Percentiles rank a stretch among this genome's conserved stretches.
Conservation (phyloP, 2,329 filamentous ascomycete genomes). For the Phyllosticta citrichinensis region DNA sequence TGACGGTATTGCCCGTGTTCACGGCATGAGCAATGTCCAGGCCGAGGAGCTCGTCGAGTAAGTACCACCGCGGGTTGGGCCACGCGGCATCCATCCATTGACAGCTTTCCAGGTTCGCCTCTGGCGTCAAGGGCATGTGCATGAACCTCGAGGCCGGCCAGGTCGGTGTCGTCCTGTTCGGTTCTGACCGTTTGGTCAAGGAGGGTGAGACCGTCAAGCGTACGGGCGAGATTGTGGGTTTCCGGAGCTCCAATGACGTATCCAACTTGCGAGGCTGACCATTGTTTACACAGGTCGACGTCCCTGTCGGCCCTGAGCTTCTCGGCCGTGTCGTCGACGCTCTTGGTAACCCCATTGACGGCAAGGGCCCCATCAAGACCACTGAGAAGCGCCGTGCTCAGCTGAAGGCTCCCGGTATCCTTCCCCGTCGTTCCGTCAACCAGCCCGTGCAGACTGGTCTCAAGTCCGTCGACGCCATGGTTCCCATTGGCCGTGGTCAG, state of each 20-base stretch:
- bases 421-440: slow-evolving; percentile 94
- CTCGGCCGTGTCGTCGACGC: slow-evolving; percentile 98
- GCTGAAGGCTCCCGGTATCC: slow-evolving; percentile 97
- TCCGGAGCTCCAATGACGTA: neutral
- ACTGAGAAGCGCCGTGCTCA: slow-evolving; percentile 90
- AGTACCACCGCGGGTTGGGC: slow-evolving; percentile 36
- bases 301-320: slow-evolving; percentile 84
- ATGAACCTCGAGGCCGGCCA: slow-evolving; percentile 99
- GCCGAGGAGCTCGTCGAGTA: slow-evolving; percentile 99
- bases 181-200: slow-evolving; percentile 99
- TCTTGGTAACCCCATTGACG: slow-evolving; percentile 98
- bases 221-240: slow-evolving; percentile 94
- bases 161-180: slow-evolving; percentile 99
- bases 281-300: slow-evolving; percentile 63
- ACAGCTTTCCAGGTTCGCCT: slow-evolving; percentile 67
- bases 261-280: neutral
- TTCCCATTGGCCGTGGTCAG: slow-evolving; percentile 98
- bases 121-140: slow-evolving; percentile 99
- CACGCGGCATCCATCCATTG: neutral
- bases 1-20: slow-evolving; percentile 99
- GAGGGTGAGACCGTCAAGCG: slow-evolving; percentile 99
- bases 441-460: slow-evolving; percentile 98
- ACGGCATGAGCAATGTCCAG: slow-evolving; percentile 99
- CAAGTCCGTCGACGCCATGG: slow-evolving; percentile 99
- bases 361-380: slow-evolving; percentile 94